These are phyloP conservation scores for Vitis amurensis DNA, from an alignment of 164 flowering plant genomes.

Conservation along the genomic window DNA sequence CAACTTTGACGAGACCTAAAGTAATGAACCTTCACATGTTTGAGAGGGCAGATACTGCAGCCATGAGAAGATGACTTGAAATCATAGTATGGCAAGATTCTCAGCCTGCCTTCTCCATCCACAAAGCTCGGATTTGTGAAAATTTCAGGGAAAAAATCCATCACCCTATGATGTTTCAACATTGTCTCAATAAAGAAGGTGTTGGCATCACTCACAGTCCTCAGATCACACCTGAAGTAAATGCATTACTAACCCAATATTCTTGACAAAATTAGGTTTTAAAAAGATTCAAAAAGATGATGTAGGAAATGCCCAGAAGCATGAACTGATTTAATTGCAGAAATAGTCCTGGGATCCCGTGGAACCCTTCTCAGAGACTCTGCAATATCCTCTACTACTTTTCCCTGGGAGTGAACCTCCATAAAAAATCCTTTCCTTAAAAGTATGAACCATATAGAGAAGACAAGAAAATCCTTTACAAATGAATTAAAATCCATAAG, in stretches of 20 bases:
- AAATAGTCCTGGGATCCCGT: conserved; percentile 5
- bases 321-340: conserved; percentile 17
- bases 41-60: conserved; percentile 19
- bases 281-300: too few relatives aligned
- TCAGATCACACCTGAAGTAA: conserved; percentile 10
- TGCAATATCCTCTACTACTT: conserved; percentile 9
- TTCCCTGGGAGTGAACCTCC: conserved; percentile 10
- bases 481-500: too few relatives aligned
- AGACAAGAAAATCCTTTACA: too few relatives aligned
- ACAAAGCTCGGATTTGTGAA: conserved; percentile 5
- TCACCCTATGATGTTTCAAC: conserved; percentile 8
- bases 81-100: conserved; percentile 10
- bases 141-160: neutral
- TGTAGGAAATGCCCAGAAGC: conserved; percentile 5
- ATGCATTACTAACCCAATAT: neutral
- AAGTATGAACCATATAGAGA: neutral
- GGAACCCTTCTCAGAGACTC: conserved; percentile 4
- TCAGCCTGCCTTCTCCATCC: conserved; percentile 15
- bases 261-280: neutral
- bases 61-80: conserved; percentile 13
- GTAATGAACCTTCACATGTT: conserved; percentile 16
- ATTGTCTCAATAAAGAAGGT: conserved; percentile 10
- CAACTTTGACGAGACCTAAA: too few relatives aligned
- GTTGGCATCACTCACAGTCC: conserved; percentile 12
- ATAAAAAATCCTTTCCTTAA: conserved; percentile 11